These are phyloP conservation scores for Apocynum venetum DNA, from an alignment of 257 asterid genomes.

Conservation along the genomic window DNA sequence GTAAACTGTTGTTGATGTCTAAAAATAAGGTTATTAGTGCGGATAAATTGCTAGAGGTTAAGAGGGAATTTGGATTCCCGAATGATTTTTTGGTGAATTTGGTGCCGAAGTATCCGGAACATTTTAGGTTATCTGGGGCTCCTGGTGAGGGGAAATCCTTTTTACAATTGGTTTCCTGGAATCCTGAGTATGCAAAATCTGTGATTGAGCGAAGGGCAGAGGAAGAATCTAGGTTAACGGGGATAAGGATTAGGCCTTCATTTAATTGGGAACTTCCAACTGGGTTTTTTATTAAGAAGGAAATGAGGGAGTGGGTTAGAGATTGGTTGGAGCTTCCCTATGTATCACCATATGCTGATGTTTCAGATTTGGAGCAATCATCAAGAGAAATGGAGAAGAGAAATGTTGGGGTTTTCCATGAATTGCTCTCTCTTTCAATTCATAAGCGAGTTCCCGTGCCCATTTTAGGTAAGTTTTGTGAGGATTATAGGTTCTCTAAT, in stretches of 20 bases:
- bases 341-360: slow-evolving; percentile 76
- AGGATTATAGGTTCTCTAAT: slow-evolving; percentile 72
- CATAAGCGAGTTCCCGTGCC: slow-evolving; percentile 68
- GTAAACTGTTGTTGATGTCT: slow-evolving; percentile 84
- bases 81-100: slow-evolving; percentile 67
- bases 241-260: slow-evolving; percentile 59
- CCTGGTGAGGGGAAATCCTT: slow-evolving; percentile 71
- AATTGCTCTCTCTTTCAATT: slow-evolving; percentile 69
- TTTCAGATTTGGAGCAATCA: slow-evolving; percentile 48
- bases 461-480: slow-evolving; percentile 66
- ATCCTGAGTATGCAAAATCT: slow-evolving; percentile 52
- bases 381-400: slow-evolving; percentile 92
- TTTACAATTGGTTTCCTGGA: slow-evolving; percentile 56
- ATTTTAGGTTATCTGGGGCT: slow-evolving; percentile 51
- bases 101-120: slow-evolving; percentile 63
- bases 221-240: slow-evolving; percentile 67
- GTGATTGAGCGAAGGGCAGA: slow-evolving; percentile 70
- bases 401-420: slow-evolving; percentile 82
- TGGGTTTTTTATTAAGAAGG: slow-evolving; percentile 72
- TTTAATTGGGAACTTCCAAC: slow-evolving; percentile 75
- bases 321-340: slow-evolving; percentile 93
- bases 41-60: slow-evolving; percentile 72
- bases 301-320: slow-evolving; percentile 91
- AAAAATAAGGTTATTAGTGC: slow-evolving; percentile 54
- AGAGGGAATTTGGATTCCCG: slow-evolving; percentile 91